These are phyloP conservation scores for Monosporascus ibericus DNA, from an alignment of 2,329 filamentous ascomycete genomes.

Conservation along the genomic window DNA sequence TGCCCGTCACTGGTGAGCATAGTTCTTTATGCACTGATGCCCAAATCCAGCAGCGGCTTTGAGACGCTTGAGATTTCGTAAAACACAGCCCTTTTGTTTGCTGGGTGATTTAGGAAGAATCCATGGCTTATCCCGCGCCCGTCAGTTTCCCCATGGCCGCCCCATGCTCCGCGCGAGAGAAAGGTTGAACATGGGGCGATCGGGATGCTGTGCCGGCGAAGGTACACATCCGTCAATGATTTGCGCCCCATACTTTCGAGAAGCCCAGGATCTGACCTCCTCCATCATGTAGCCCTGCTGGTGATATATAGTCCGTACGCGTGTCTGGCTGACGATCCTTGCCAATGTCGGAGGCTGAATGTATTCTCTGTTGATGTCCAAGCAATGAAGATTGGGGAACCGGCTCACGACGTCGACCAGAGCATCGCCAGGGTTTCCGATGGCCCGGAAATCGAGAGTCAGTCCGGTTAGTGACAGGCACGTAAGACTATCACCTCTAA, in stretches of 20 bases:
- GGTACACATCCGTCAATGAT: conserved; percentile 6
- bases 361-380: conserved; percentile 17
- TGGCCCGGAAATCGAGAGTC: conserved; percentile 40
- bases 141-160: not conserved
- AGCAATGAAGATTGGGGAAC: conserved; percentile 18
- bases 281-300: not conserved
- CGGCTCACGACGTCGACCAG: conserved; percentile 12
- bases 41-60: no score
- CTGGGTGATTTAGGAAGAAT: no score
- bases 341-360: conserved; percentile 14
- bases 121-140: not conserved
- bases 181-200: not conserved
- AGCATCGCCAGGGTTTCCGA: conserved; percentile 7
- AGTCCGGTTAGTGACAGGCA: conserved; percentile 39
- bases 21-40: no score
- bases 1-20: no score
- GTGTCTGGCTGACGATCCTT: conserved; percentile 10
- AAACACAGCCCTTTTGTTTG: no score
- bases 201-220: not conserved
- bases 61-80: no score
- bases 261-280: conserved; percentile 17
- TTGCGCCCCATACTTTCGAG: conserved; percentile 7
- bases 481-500: conserved; percentile 16
- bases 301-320: conserved; percentile 18
- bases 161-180: not conserved